Conservation (phyloP, 2,329 filamentous ascomycete genomes). For the Plectosphaerella cucumerina region DNA sequence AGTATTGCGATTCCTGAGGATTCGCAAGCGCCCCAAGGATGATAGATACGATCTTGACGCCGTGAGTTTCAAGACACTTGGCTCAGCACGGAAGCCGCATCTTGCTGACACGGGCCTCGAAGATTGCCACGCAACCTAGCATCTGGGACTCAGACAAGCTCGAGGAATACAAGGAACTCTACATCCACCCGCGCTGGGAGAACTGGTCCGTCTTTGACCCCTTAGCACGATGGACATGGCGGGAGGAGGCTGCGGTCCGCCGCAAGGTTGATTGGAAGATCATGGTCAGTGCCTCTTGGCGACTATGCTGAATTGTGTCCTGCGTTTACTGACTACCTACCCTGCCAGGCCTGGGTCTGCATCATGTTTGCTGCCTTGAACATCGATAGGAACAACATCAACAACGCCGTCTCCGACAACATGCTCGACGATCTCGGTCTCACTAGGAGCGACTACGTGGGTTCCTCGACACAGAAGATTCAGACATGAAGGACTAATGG, state of each 20-base stretch:
- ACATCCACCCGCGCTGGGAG: conserved; percentile 31
- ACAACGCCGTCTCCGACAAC: conserved; percentile 43
- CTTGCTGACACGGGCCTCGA: conserved; percentile 8
- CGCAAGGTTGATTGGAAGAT: conserved; percentile 46
- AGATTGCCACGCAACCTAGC: conserved; percentile 30
- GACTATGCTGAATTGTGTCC: not conserved
- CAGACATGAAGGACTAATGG: not conserved
- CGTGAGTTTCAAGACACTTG: conserved; percentile 8
- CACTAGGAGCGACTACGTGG: conserved; percentile 21
- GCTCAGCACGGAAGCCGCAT: not conserved
- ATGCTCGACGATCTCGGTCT: conserved; percentile 37
- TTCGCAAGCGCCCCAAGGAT: conserved; percentile 23
- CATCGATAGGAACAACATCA: conserved; percentile 42
- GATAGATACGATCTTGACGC: conserved; percentile 23
- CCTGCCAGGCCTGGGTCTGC: conserved; percentile 38
- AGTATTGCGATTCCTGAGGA: conserved; percentile 24
- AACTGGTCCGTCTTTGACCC: conserved; percentile 17
- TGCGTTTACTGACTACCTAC: not conserved
- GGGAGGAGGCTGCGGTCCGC: conserved; percentile 1
- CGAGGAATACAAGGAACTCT: conserved; percentile 27
- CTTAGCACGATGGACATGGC: conserved; percentile 7
- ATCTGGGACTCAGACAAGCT: conserved; percentile 31
- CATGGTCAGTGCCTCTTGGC: conserved; percentile 19
- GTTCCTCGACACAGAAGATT: not conserved
- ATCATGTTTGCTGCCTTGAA: conserved; percentile 51